Base-by-base conservation (phyloP, 208 protist genomes). In the Trypanosomatidae sp. region DNA sequence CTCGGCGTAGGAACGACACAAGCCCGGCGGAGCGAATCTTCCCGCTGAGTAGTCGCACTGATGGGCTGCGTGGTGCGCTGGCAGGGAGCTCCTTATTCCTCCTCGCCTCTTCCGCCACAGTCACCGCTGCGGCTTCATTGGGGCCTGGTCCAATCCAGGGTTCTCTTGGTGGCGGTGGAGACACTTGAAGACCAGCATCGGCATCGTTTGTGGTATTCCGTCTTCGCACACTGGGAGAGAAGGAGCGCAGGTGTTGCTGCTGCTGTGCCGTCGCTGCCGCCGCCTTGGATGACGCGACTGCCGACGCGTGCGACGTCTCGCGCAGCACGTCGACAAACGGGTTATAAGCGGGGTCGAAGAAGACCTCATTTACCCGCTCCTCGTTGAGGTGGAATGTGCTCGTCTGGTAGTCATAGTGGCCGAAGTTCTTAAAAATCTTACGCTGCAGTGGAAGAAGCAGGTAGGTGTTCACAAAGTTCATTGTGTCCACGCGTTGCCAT, bases 361-460 rank as follows among this genome's bases (percentile, higher is more conserved):
- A 66, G 3, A 84, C 66, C 46, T 77, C 72, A 25, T 87, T 87
- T 28, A 87, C 72, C 6, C 71, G 72, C 47, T 66, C 76, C 58
- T 73, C 78, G 64, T 87, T 83, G 10, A 87, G 59, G 49, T 77
- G 58, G n/a, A 87, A 83, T 3, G 79, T 81, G 44, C 71, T 65
- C 15, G 70, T 81, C 10, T 69, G 62, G 58, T 80, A 77, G 60
- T 87, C 76, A 46, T 87, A 87, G 62, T 84, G 70, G 28, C 74
- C 82, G 41, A 83, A 83, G 69, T 87, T 84, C n/a, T 82, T 71
- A 66, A 87, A 87, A 15, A 83, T 68, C 46, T 84, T 83, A 0
- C 71, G 71, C 72, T 87, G 82, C 68, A 87, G 55, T 12, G 82
- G 78, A 49, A 72, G 62, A 25, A 85, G 56, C 52, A 83, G 68